Evolutionary conservation across 495 filamentous ascomycete genomes (phyloP).

Genomic region (Entonaema liquescens): DNA sequence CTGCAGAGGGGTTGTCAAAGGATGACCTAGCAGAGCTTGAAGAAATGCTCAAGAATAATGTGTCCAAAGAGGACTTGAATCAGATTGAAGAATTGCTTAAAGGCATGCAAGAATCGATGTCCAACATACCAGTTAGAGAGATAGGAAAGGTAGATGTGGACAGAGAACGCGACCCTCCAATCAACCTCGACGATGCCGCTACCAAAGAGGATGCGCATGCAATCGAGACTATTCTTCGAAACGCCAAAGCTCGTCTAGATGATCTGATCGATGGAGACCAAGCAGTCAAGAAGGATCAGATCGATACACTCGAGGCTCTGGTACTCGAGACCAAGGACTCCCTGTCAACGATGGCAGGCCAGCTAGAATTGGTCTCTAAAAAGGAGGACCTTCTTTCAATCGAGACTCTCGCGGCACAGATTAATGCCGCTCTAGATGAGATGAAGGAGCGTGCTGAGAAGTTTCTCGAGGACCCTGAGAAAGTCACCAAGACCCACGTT

Average conservation of each 20-base stretch:
- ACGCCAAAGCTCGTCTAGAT: slow-evolving; percentile 83
- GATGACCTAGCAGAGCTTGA: slow-evolving; percentile 52
- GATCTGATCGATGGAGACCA: slow-evolving; percentile 73
- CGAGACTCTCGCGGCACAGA: slow-evolving; percentile 77
- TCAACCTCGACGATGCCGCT: slow-evolving; percentile 53
- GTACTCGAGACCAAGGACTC: slow-evolving; percentile 76
- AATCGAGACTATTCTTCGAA: slow-evolving; percentile 87
- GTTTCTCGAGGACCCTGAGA: slow-evolving; percentile 68
- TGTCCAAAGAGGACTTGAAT: slow-evolving; percentile 69
- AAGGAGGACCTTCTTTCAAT: slow-evolving; percentile 81
- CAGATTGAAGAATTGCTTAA: slow-evolving; percentile 59
- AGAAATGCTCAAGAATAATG: slow-evolving; percentile 49
- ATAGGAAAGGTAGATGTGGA: slow-evolving; percentile 6
- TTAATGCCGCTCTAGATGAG: slow-evolving; percentile 77
- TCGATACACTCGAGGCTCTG: slow-evolving; percentile 75
- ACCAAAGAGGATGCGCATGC: slow-evolving; percentile 81
- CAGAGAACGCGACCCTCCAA: slow-evolving; percentile 28
- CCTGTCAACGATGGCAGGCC: slow-evolving; percentile 64
- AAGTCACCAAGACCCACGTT: slow-evolving; percentile 78
- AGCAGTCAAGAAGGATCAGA: slow-evolving; percentile 74
- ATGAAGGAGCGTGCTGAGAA: slow-evolving; percentile 73
- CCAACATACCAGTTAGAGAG: slow-evolving; percentile 38
- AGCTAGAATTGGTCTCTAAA: slow-evolving; percentile 70
- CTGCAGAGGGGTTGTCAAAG: slow-evolving; percentile 52
- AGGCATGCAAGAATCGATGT: slow-evolving; percentile 50